Conservation (phyloP, 1,139 yeast species). For the Kodamaea derodonti region DNA sequence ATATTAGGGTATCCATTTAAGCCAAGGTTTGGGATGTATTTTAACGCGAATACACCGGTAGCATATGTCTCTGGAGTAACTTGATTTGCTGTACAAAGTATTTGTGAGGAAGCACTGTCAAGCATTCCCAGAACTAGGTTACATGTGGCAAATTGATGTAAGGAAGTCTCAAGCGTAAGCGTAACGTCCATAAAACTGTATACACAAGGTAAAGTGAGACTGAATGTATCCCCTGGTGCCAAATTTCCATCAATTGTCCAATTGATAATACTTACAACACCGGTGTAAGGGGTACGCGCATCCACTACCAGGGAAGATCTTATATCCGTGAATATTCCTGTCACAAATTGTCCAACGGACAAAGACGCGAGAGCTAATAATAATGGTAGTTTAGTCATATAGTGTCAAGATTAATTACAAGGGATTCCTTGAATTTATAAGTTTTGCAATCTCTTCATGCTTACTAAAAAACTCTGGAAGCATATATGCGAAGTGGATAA, state of each 20-base stretch:
- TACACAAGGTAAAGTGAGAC: background rate
- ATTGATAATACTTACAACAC: background rate
- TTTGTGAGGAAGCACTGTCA: background rate
- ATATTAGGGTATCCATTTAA: background rate
- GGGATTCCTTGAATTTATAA: no score
- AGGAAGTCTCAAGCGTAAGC: background rate
- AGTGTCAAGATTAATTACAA: no score
- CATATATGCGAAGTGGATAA: no score
- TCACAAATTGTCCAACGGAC: no score
- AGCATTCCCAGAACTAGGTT: background rate
- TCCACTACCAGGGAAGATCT: no score
- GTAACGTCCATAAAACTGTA: background rate
- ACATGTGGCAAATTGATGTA: background rate
- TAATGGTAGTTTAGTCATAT: no score
- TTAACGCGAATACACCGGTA: background rate
- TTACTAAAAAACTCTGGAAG: no score
- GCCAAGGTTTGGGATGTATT: background rate
- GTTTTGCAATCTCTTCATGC: no score
- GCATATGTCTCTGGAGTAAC: background rate
- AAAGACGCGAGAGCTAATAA: no score
- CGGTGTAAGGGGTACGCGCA: background rate
- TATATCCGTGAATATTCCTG: no score
- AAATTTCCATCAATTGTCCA: background rate
- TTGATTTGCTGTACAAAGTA: background rate
- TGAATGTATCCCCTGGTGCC: background rate